Conservation (phyloP, 2,329 filamentous ascomycete genomes). For the Fusarium paranaense region DNA sequence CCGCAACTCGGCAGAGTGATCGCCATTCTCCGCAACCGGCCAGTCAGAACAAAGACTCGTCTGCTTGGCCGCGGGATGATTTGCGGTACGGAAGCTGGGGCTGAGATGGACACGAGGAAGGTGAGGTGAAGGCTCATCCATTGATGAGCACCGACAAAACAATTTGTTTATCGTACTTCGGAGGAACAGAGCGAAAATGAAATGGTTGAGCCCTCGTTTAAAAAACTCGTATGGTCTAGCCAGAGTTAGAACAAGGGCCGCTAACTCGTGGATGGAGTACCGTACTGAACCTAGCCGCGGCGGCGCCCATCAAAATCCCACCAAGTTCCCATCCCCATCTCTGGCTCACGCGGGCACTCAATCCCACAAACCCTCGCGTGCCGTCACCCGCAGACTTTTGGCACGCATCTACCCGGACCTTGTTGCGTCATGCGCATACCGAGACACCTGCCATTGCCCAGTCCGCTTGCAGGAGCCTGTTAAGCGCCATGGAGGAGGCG, state of each 20-base stretch:
- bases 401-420: slow-evolving; percentile 27
- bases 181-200: slow-evolving; percentile 9
- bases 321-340: slow-evolving; percentile 27
- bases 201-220: slow-evolving; percentile 20
- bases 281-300: background rate
- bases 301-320: slow-evolving; percentile 28
- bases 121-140: slow-evolving; percentile 18
- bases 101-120: slow-evolving; percentile 15
- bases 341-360: slow-evolving; percentile 33
- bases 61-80: slow-evolving; percentile 19
- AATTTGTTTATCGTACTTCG: background rate
- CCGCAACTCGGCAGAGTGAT: slow-evolving; percentile 21
- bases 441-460: slow-evolving; percentile 46
- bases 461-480: slow-evolving; percentile 46
- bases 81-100: background rate
- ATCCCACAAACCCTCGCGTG: slow-evolving; percentile 34
- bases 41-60: slow-evolving; percentile 21
- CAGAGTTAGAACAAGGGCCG: slow-evolving; percentile 28
- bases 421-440: slow-evolving; percentile 53
- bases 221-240: slow-evolving; percentile 35
- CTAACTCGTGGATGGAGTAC: slow-evolving; percentile 8
- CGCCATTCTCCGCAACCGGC: slow-evolving; percentile 31
- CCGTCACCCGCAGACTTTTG: slow-evolving; percentile 26
- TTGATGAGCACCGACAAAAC: background rate
- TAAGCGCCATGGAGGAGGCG: slow-evolving; percentile 55